Evolutionary conservation across 176 grass and related monocot genomes (phyloP).

Genomic region (Pharus latifolius): DNA sequence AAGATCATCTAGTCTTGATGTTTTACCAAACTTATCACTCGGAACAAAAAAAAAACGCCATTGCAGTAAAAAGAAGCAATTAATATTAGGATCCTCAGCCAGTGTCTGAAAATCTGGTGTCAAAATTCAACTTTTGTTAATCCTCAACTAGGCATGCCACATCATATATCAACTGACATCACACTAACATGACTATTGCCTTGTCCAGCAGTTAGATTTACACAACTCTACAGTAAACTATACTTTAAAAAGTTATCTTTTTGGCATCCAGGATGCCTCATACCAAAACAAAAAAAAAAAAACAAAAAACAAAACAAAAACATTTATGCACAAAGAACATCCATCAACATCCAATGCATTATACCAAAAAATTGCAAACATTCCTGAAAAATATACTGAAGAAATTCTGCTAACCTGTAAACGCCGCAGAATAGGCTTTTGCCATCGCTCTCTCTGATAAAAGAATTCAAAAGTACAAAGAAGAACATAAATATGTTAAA

Average conservation of each 20-base stretch:
- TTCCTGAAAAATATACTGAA: slow-evolving; percentile 2
- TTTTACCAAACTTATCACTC: background rate
- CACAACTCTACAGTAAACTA: background rate
- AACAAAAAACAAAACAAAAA: background rate
- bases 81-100: background rate
- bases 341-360: background rate
- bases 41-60: background rate
- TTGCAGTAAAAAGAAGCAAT: background rate
- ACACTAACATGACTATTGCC: background rate
- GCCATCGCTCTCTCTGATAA: slow-evolving; percentile 83
- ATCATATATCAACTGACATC: background rate
- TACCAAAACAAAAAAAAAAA: background rate
- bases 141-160: background rate
- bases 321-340: slow-evolving; percentile 4
- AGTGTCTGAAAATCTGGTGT: background rate
- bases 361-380: background rate
- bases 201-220: background rate
- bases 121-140: background rate
- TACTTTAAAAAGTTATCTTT: background rate
- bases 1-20: background rate
- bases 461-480: slow-evolving; percentile 11
- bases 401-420: slow-evolving; percentile 63
- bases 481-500: slow-evolving; percentile 1
- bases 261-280: background rate
- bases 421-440: slow-evolving; percentile 91